A percentile compares a stretch with the other conserved stretches of the same genome.
Conservation (phyloP, 345 rosid species). For the Cardamine resedifolia region DNA sequence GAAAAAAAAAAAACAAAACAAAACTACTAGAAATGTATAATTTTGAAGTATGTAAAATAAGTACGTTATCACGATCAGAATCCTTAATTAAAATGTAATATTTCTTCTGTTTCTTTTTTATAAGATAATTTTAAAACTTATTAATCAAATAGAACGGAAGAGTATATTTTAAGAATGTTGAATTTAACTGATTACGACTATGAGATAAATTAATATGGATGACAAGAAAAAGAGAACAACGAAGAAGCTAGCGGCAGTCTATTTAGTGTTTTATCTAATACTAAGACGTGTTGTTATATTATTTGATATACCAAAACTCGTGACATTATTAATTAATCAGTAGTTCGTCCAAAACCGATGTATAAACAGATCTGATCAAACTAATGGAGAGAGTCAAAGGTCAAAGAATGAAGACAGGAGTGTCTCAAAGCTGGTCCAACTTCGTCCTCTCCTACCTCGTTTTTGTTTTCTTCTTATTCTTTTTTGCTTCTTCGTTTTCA, state of each 20-base stretch:
- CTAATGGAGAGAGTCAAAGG: slow-evolving; percentile 34
- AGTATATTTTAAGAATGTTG: background rate
- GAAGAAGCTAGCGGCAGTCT: background rate
- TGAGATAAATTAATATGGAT: background rate
- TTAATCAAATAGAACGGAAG: background rate
- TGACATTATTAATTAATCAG: slow-evolving; percentile 20
- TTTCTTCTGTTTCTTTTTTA: background rate
- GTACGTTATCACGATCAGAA: background rate
- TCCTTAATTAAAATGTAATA: background rate
- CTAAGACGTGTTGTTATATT: slow-evolving; percentile 4
- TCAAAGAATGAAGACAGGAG: slow-evolving; percentile 29
- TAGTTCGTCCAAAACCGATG: slow-evolving; percentile 6
- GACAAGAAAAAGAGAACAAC: slow-evolving; percentile 4
- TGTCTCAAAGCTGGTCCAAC: slow-evolving; percentile 34
- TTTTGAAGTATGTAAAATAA: background rate
- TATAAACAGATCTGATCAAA: slow-evolving; percentile 16
- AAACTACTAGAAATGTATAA: too few species aligned
- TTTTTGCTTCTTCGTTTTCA: background rate
- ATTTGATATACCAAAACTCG: background rate
- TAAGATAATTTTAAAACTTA: background rate
- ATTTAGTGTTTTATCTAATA: background rate
- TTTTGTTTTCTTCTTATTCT: slow-evolving; percentile 10
- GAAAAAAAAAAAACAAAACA: background rate
- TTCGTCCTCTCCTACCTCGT: slow-evolving; percentile 21
- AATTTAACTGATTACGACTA: background rate